Conservation (phyloP, 495 filamentous ascomycete genomes). For the Viridothelium virens region DNA sequence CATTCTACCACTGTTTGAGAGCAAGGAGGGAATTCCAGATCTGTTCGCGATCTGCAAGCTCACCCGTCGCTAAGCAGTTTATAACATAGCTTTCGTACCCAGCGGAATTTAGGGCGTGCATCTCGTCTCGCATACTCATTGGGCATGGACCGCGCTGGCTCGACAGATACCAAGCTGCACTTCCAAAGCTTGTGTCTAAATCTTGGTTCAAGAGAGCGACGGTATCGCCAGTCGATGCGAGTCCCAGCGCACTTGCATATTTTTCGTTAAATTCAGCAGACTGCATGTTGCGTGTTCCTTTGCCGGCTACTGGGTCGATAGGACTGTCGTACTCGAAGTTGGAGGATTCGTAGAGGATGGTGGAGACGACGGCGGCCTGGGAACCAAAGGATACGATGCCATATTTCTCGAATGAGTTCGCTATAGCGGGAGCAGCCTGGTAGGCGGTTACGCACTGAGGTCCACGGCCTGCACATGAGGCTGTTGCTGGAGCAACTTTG, state of each 20-base stretch:
- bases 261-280: conserved; percentile 48
- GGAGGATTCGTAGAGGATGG: conserved; percentile 52
- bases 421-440: conserved; percentile 53
- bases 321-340: conserved; percentile 40
- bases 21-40: not conserved
- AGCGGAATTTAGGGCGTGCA: not conserved
- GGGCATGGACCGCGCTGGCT: conserved; percentile 47
- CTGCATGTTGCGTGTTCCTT: conserved; percentile 83
- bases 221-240: conserved; percentile 44
- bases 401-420: conserved; percentile 50
- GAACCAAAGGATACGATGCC: conserved; percentile 36
- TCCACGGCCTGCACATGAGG: conserved; percentile 38
- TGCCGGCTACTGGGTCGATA: conserved; percentile 47
- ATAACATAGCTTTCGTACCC: not conserved
- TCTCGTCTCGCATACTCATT: conserved; percentile 27
- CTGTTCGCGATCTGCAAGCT: conserved; percentile 1
- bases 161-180: conserved; percentile 65
- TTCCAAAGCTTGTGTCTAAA: conserved; percentile 58
- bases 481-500: conserved; percentile 44
- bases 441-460: conserved; percentile 59
- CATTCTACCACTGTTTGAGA: conserved; percentile 6
- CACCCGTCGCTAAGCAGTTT: conserved; percentile 1
- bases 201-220: conserved; percentile 49
- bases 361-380: conserved; percentile 32
- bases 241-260: conserved; percentile 45